Evolutionary conservation across 2,329 filamentous ascomycete species (phyloP).

Genomic region (Aschersonia sp.): DNA sequence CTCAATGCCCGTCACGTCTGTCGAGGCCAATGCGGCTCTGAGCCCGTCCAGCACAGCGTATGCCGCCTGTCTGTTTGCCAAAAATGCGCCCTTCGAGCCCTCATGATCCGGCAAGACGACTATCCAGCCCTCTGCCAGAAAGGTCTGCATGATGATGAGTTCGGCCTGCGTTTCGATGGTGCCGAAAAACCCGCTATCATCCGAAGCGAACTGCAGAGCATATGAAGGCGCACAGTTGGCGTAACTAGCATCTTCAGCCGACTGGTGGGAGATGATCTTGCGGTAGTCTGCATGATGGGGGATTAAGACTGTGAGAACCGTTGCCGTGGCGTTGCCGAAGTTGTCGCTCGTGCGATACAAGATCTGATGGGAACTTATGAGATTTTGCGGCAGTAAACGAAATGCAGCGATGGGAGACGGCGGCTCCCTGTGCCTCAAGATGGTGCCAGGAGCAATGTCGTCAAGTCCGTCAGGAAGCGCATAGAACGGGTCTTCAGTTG

Average conservation of each 20-base stretch:
- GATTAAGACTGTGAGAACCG: slow-evolving; percentile 23
- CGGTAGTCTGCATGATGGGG: slow-evolving; percentile 14
- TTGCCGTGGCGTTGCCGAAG: slow-evolving; percentile 17
- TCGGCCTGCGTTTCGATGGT: slow-evolving; percentile 13
- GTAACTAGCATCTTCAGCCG: slow-evolving; percentile 23
- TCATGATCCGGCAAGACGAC: slow-evolving; percentile 33
- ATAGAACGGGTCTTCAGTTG: neutral
- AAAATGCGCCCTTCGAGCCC: slow-evolving; percentile 26
- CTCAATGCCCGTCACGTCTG: slow-evolving; percentile 14
- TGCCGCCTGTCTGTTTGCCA: slow-evolving; percentile 23
- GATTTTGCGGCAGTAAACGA: slow-evolving; percentile 1
- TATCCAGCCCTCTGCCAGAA: slow-evolving; percentile 27
- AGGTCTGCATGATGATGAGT: slow-evolving; percentile 8
- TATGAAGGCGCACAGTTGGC: slow-evolving; percentile 18
- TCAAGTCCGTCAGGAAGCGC: neutral
- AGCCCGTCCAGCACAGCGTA: slow-evolving; percentile 28
- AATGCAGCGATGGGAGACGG: slow-evolving; percentile 7
- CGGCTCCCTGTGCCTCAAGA: slow-evolving; percentile 8
- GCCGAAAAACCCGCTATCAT: slow-evolving; percentile 13
- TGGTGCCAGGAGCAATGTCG: slow-evolving; percentile 5
- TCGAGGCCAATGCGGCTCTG: slow-evolving; percentile 21
- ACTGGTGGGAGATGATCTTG: slow-evolving; percentile 26
- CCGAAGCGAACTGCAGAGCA: slow-evolving; percentile 7
- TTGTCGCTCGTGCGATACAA: slow-evolving; percentile 24
- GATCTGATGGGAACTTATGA: slow-evolving; percentile 15